Evolutionary conservation across 1,284 basidiomycete species (phyloP).

Genomic region (Ganoderma resinaceum): DNA sequence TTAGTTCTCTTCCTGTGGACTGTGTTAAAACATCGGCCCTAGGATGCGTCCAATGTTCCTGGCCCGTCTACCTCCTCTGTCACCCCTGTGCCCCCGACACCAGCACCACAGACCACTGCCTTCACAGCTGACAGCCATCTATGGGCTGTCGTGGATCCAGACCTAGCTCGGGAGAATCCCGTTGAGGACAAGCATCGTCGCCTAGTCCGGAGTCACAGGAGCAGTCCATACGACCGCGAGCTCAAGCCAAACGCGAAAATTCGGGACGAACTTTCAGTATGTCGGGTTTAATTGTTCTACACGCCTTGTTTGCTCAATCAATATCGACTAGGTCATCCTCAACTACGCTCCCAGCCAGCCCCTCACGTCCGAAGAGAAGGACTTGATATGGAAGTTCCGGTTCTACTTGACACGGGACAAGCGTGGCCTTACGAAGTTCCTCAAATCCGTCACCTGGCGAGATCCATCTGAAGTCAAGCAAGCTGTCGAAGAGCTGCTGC

Average conservation of each 20-base stretch:
- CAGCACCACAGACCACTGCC: conserved; percentile 52
- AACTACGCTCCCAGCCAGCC: conserved; percentile 90
- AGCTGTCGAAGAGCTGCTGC: conserved; percentile 94
- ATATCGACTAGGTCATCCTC: conserved; percentile 76
- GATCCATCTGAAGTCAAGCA: conserved; percentile 97
- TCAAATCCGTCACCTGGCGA: conserved; percentile 98
- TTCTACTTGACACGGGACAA: conserved; percentile 95
- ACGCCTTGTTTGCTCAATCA: background rate
- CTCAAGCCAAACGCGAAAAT: conserved; percentile 97
- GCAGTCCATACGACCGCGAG: conserved; percentile 94
- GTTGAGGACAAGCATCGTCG: conserved; percentile 98
- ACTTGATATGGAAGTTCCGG: conserved; percentile 97
- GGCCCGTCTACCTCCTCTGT: conserved; percentile 49
- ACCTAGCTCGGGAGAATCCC: conserved; percentile 90
- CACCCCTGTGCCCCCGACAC: conserved; percentile 41
- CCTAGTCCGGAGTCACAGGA: conserved; percentile 92
- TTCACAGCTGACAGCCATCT: conserved; percentile 71
- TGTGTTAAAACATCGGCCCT: conserved; percentile 9
- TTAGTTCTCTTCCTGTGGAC: conserved; percentile 29
- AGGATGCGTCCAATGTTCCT: conserved; percentile 46
- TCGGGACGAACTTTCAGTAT: conserved; percentile 90
- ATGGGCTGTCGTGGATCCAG: conserved; percentile 94
- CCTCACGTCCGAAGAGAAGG: conserved; percentile 92
- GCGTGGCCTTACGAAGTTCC: conserved; percentile 94
- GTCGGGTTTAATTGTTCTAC: conserved; percentile 35